These are phyloP conservation scores for Saprolegnia diclina DNA, from an alignment of 352 stramenopile genomes.

Conservation along the genomic window DNA sequence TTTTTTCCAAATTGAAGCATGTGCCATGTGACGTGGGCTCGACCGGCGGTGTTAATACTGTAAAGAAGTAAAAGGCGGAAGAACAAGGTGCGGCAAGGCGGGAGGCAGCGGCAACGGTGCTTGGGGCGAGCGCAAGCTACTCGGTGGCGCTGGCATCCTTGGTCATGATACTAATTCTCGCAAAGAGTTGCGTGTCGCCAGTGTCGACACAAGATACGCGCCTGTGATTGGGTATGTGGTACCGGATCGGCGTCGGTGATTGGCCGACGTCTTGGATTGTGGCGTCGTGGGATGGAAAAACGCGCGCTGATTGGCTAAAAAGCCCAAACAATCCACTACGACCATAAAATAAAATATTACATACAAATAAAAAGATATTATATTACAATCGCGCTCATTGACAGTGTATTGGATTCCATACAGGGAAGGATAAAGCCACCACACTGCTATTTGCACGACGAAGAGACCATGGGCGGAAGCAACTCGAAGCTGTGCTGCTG, in stretches of 20 bases:
- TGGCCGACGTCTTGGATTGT: neutral
- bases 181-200: neutral
- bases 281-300: neutral
- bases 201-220: neutral
- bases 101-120: too few relatives aligned
- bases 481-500: conserved; percentile 4
- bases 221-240: neutral
- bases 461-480: conserved; percentile 3
- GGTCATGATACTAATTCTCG: neutral
- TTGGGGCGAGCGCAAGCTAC: too few relatives aligned
- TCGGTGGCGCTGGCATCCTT: too few relatives aligned
- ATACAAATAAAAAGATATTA: neutral
- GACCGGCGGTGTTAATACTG: too few relatives aligned
- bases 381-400: neutral
- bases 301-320: neutral
- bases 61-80: too few relatives aligned
- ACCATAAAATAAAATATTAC: neutral
- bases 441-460: neutral
- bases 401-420: too few relatives aligned
- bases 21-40: too few relatives aligned
- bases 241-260: neutral
- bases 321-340: neutral
- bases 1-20: too few relatives aligned
- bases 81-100: too few relatives aligned
- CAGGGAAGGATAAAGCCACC: too few relatives aligned